Evolutionary conservation across 2,329 filamentous ascomycete genomes (phyloP).

Genomic region (Apiospora arundinis): DNA sequence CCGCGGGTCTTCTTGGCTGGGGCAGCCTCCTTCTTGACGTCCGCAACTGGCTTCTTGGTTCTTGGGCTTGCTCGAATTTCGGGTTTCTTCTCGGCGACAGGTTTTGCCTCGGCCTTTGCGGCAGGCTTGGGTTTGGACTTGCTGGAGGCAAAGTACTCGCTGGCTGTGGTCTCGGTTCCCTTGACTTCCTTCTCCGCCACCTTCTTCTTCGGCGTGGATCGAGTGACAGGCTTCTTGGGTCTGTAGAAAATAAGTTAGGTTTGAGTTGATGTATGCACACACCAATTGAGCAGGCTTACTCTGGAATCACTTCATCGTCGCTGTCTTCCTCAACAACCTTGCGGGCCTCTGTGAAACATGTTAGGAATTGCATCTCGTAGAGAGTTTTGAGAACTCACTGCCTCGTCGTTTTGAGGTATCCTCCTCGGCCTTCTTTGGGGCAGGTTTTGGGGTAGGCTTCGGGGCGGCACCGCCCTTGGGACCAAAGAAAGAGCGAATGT

Average conservation of each 20-base stretch:
- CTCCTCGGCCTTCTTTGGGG: slow-evolving; percentile 53
- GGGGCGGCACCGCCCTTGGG: slow-evolving; percentile 70
- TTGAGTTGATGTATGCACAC: neutral
- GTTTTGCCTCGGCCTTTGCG: slow-evolving; percentile 48
- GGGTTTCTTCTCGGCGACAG: slow-evolving; percentile 46
- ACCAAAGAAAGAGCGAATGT: slow-evolving; percentile 92
- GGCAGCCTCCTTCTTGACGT: slow-evolving; percentile 36
- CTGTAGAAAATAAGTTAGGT: slow-evolving; percentile 40
- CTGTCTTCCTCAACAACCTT: slow-evolving; percentile 85
- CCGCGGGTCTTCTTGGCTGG: slow-evolving; percentile 39
- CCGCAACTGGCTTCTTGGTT: slow-evolving; percentile 45
- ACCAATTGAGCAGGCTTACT: slow-evolving; percentile 47
- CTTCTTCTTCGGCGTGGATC: slow-evolving; percentile 55
- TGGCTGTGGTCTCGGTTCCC: slow-evolving; percentile 60
- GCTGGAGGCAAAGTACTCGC: slow-evolving; percentile 62
- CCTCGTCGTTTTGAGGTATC: slow-evolving; percentile 51
- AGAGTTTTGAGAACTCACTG: slow-evolving; percentile 46
- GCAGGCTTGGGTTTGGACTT: slow-evolving; percentile 51
- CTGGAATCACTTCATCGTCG: slow-evolving; percentile 72
- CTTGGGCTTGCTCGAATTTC: slow-evolving; percentile 62
- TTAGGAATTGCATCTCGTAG: neutral
- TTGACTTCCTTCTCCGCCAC: slow-evolving; percentile 49
- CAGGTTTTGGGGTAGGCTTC: slow-evolving; percentile 42
- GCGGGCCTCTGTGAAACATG: slow-evolving; percentile 52
- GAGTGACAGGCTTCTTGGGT: slow-evolving; percentile 62